Base-by-base conservation (phyloP, 352 stramenopile genomes). In the Pythium dissimile region DNA sequence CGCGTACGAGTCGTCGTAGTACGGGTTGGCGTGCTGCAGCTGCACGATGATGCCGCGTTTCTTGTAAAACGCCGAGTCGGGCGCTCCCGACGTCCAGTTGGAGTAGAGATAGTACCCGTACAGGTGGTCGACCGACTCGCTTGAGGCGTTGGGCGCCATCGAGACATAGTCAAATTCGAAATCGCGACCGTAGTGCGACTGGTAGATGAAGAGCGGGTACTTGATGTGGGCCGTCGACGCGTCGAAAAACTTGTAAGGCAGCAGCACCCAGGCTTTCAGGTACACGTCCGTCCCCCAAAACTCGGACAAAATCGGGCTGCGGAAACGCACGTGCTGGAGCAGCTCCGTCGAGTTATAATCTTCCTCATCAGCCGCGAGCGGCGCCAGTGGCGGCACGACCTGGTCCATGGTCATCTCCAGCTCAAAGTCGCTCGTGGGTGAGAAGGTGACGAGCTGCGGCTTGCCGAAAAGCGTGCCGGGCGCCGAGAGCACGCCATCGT, bases 1-100 rank as follows among this genome's bases (percentile, higher is more conserved):
- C 0, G 80, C 80, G 62, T 88, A 89, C 54, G 77, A 88, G 58
- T 89, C 80, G 43, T 89, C 80, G 51, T 89, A 89, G 80, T 89
- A 89, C 44, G 80, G 80, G 32, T 89, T 89, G 2, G 80, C 80
- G 49, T 89, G 80, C 55, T 89, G 80, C 5, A 89, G 64, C 63
- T 89, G 80, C 31, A 89, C 80, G 57, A 89, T 74, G 57, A 89
- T 86, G 28, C 80, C 80, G 41, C 80, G 67, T 31, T 83, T 88
- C 62, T 75, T 59, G 12, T 73, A 82, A 59, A 87, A 89, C 8
- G 71, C 71, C 9, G 67, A 74, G 15, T 78, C 69, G 0, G 54
- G 39, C 1, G 67, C 59, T 31, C 76, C 74, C 5, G 77, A 88
- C 37, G 80, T 90, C 80, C 80, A 90, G 63, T 90, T 90, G 8